Base-by-base conservation (phyloP, 164 flowering plant species). In the Euptelea pleiosperma region DNA sequence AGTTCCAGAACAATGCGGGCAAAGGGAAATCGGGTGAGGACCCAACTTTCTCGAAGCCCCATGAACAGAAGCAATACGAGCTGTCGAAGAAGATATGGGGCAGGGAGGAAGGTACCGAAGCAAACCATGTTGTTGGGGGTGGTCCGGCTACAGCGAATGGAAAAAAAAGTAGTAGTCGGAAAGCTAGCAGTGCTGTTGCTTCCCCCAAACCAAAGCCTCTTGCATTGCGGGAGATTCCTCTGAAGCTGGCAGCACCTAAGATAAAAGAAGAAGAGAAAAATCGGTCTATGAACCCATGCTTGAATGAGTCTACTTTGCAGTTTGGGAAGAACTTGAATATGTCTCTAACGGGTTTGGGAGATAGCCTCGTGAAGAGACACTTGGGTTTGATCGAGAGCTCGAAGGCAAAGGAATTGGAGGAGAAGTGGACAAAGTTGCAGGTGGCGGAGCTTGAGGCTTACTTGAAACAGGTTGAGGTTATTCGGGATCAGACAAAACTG, bases 61-160 rank as follows among this genome's bases (percentile, higher is more conserved):
- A 83, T 31, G 84, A 83, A 1, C 19, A 11, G 5, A 52, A 55
- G 44, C 26, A 51, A 1, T 81, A 46, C 29, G 75, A 73, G 31
- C 42, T 77, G 11, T 72, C 78, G 0, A 81, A 77, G 62, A 63
- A 61, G 58, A 52, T 81, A 0, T 83, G 89, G 89, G 80, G 72
- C 12, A 31, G 46, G 31, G 4, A 54, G 26, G 30, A 55, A 15
- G 35, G 44, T 24, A 26, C 18, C 3, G 28, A 3, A 10, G 6
- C 45, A 31, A 19, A 9, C 15, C 30, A 26, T 33, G 19, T 28
- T 46, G 58, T 28, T 49, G 52, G n/a, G 21, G 41, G 4, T 34
- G 42, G 24, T 44, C 26, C 28, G 18, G 26, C 1, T 2, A 33
- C 22, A 8, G 12, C 29, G 22, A 40, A 51, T 45, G 50, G 34